Evolutionary conservation across 1,284 basidiomycete genomes (phyloP), one percentile per base, ranked within the genome.

Genomic region (Apiotrichum brassicae): DNA sequence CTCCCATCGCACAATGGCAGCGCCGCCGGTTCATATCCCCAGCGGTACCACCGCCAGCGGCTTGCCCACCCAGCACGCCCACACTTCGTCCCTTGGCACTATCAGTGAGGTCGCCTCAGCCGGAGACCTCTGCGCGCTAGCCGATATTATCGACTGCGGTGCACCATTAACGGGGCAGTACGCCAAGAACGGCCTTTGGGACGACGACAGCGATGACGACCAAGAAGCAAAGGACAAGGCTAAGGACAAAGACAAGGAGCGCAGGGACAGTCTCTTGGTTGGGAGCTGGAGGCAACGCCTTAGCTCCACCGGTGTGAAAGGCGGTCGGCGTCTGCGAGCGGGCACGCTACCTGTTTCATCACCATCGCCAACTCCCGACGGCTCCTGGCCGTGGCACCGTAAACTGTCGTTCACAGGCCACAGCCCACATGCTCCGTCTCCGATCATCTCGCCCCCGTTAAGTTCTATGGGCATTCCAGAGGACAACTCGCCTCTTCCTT

Each of bases 101-200:
- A 44, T 44, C 32, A 26, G 7, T 13, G 49, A 35, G 22, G 32
- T 33, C 13, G 14, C 25, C 6, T 44, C 43, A 4, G 13, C 25
- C 7, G 23, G 26, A 23, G 48, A 43, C 11, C 35, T 23, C 12
- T 14, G 14, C 9, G 41, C 48, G 5, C 20, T 43, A 7, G 42
- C 34, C 1, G 43, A 44, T 3, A 11, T 28, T 3, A 26, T 40
- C 23, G 43, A 55, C 23, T 49, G 47, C n/a, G 68, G 65, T n/a
- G 62, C 60, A 1, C 66, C 66, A 1, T 61, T 59, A 0, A 53
- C 56, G 5, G 68, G 68, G n/a, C 57, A 63, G 16, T 68, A 68
- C 58, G 60, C 65, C 6, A 60, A 54, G 26, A 64, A 66, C 52
- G 68, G 66, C 1, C 42, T 68, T 3, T 68, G 66, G 68, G 64